Conservation (phyloP, 2,329 filamentous ascomycete genomes). For the Xylogone sp. region DNA sequence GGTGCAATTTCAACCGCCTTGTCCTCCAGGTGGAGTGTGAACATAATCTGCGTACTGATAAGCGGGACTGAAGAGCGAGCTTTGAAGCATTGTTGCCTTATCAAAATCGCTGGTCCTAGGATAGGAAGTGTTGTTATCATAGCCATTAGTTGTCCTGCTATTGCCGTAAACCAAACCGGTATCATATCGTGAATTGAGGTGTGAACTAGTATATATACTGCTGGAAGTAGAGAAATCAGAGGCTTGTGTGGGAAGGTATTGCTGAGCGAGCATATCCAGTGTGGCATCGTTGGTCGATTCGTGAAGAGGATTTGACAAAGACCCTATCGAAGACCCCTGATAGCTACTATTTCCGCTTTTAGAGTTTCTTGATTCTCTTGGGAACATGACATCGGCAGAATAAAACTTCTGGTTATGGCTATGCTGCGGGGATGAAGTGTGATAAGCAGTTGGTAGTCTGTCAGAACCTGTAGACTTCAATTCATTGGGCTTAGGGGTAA, state of each 20-base stretch:
- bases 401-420: not conserved
- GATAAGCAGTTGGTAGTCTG: slow-evolving; percentile 25
- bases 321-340: not conserved
- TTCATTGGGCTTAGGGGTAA: slow-evolving; percentile 39
- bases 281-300: slow-evolving; percentile 2
- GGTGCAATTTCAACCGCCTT: slow-evolving; percentile 36
- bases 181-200: slow-evolving; percentile 16
- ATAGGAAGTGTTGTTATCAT: slow-evolving; percentile 19
- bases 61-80: slow-evolving; percentile 21
- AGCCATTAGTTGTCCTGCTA: slow-evolving; percentile 9
- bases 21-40: slow-evolving; percentile 43
- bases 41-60: slow-evolving; percentile 30
- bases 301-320: not conserved
- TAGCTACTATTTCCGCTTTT: not conserved
- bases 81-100: slow-evolving; percentile 23
- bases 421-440: slow-evolving; percentile 26
- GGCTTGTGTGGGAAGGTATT: slow-evolving; percentile 17
- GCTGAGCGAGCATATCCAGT: slow-evolving; percentile 18
- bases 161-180: not conserved
- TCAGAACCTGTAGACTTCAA: slow-evolving; percentile 32
- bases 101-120: slow-evolving; percentile 22
- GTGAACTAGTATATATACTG: slow-evolving; percentile 47
- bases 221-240: slow-evolving; percentile 44
- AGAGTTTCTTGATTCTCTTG: not conserved
- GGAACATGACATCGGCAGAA: not conserved